Conservation (phyloP, 2,329 filamentous ascomycete genomes). For the Aspergillus hortae region DNA sequence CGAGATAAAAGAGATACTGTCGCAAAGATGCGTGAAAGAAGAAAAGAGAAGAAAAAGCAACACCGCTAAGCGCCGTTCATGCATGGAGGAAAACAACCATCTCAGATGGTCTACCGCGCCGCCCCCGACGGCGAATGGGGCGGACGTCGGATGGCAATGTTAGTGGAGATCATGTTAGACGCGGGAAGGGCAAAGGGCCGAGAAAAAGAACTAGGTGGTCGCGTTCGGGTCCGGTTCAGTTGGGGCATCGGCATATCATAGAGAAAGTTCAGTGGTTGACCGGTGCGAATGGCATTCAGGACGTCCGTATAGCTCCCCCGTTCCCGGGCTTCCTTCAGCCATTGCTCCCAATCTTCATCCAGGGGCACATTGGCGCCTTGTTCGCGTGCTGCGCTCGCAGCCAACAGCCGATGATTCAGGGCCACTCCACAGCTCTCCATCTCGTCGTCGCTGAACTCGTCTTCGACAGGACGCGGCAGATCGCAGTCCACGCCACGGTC, state of each 20-base stretch:
- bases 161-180: conserved; percentile 19
- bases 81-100: conserved; percentile 12
- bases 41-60: neutral
- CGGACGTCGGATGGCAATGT: conserved; percentile 18
- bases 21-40: neutral
- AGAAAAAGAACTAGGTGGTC: conserved; percentile 16
- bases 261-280: conserved; percentile 30
- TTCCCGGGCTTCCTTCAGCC: conserved; percentile 55
- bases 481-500: conserved; percentile 22
- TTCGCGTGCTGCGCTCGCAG: conserved; percentile 51
- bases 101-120: conserved; percentile 21
- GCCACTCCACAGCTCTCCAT: conserved; percentile 51
- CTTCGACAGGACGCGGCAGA: conserved; percentile 30
- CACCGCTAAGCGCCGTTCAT: conserved; percentile 21
- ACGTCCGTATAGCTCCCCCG: conserved; percentile 44
- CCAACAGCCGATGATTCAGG: conserved; percentile 50
- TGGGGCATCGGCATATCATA: conserved; percentile 21
- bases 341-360: conserved; percentile 54
- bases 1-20: neutral
- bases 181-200: conserved; percentile 21
- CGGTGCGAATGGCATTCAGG: conserved; percentile 36
- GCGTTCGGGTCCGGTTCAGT: conserved; percentile 15
- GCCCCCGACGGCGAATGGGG: conserved; percentile 23
- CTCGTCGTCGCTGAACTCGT: conserved; percentile 44
- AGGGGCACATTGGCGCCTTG: conserved; percentile 44